phyloP scores from a whole-genome alignment of 495 filamentous ascomycete species.

The Cladorrhinum samala region DNA sequence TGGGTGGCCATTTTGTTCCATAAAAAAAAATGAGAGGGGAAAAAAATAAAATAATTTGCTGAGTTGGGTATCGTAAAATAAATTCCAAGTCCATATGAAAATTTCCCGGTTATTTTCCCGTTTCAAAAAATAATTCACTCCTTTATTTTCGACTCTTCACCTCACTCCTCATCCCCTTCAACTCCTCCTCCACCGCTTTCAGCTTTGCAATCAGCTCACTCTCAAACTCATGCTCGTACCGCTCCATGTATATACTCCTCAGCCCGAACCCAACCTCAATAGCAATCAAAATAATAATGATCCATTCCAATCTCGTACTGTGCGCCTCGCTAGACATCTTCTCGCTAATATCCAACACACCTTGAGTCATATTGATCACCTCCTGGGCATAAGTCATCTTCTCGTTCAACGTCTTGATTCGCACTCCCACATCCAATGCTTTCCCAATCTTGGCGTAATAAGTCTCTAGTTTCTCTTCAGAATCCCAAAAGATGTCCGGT shows the following conservation, averaged over 20 bases:
- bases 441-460: slow-evolving; percentile 92
- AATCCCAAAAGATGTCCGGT: slow-evolving; percentile 97
- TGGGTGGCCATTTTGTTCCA: too few relatives aligned
- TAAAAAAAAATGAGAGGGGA: too few relatives aligned
- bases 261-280: slow-evolving; percentile 74
- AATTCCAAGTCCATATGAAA: too few relatives aligned
- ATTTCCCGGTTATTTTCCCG: too few relatives aligned
- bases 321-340: slow-evolving; percentile 89
- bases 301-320: slow-evolving; percentile 85
- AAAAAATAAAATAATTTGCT: too few relatives aligned
- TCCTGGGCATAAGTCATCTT: slow-evolving; percentile 98
- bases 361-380: slow-evolving; percentile 82
- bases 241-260: slow-evolving; percentile 44
- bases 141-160: not conserved
- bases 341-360: slow-evolving; percentile 86
- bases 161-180: slow-evolving; percentile 8
- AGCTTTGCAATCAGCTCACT: slow-evolving; percentile 24
- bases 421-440: slow-evolving; percentile 83
- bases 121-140: not conserved
- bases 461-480: slow-evolving; percentile 77
- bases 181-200: slow-evolving; percentile 10
- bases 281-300: slow-evolving; percentile 89
- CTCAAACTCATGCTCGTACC: slow-evolving; percentile 15
- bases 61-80: slow-evolving; percentile 22
- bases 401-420: slow-evolving; percentile 88